phyloP scores from a whole-genome alignment of 225 moss, liverwort and hornwort genomes.

The Physcomitrellopsis africana region DNA sequence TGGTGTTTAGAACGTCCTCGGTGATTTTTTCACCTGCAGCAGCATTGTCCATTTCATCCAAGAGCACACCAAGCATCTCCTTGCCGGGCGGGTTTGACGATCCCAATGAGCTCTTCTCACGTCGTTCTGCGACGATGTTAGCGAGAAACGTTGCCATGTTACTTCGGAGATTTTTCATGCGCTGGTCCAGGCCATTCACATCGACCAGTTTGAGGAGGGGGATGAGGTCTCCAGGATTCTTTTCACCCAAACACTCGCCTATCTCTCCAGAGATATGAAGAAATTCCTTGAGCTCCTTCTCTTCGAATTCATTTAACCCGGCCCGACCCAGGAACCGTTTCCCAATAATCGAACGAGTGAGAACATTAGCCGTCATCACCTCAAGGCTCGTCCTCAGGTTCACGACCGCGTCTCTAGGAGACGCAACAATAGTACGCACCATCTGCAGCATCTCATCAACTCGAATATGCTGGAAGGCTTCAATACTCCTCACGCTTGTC shows the following conservation, averaged over 20 bases:
- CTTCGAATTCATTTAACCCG: constrained; percentile 21
- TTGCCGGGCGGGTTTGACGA: constrained; percentile 1
- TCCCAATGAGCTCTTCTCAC: background rate
- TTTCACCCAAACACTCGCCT: constrained; percentile 8
- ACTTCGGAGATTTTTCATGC: constrained; percentile 29
- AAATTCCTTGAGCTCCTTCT: constrained; percentile 35
- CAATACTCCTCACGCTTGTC: constrained; percentile 29
- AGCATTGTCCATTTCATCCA: constrained; percentile 29
- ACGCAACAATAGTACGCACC: constrained; percentile 32
- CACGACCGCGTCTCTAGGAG: constrained; percentile 17
- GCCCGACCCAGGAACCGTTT: constrained; percentile 41
- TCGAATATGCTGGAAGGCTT: constrained; percentile 35
- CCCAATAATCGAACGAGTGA: constrained; percentile 35
- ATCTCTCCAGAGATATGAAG: constrained; percentile 42
- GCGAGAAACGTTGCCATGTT: constrained; percentile 42
- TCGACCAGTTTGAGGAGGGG: constrained; percentile 36
- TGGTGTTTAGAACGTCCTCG: constrained; percentile 32
- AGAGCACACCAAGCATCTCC: constrained; percentile 41
- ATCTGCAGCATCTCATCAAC: constrained; percentile 39
- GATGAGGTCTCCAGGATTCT: constrained; percentile 41
- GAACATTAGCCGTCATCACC: constrained; percentile 47
- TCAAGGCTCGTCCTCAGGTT: constrained; percentile 30
- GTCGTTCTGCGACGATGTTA: constrained; percentile 28
- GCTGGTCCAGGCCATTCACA: constrained; percentile 31
- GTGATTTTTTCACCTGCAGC: constrained; percentile 24